phyloP scores from a whole-genome alignment of 495 filamentous ascomycete genomes.

The Aspergillus baeticus region DNA sequence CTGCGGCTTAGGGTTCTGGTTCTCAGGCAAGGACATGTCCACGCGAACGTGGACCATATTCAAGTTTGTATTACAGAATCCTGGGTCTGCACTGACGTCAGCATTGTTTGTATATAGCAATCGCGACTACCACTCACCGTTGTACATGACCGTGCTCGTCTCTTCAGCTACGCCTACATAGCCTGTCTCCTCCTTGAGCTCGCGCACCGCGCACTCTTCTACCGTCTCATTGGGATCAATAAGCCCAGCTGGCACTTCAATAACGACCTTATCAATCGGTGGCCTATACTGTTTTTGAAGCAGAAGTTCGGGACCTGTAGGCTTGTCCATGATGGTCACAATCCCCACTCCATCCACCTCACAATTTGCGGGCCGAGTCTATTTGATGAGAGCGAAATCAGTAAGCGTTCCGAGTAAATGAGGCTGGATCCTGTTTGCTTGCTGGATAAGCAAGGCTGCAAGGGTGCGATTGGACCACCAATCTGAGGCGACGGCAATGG shows the following conservation, averaged over 20 bases:
- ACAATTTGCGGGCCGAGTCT: slow-evolving; percentile 64
- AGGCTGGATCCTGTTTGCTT: not conserved
- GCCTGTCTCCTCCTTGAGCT: slow-evolving; percentile 92
- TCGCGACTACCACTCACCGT: slow-evolving; percentile 55
- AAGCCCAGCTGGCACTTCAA: slow-evolving; percentile 85
- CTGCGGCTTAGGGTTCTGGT: slow-evolving; percentile 68
- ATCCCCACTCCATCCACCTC: slow-evolving; percentile 90
- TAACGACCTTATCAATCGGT: slow-evolving; percentile 71
- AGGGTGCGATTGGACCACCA: too few relatives aligned
- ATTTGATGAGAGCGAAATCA: not conserved
- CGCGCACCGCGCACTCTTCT: slow-evolving; percentile 78
- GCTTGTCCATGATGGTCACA: slow-evolving; percentile 77
- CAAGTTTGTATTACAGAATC: slow-evolving; percentile 88
- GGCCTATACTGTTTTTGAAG: slow-evolving; percentile 89
- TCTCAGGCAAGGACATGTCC: slow-evolving; percentile 69
- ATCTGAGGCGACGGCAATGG: too few relatives aligned
- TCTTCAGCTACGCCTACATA: slow-evolving; percentile 71
- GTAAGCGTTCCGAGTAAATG: slow-evolving; percentile 4
- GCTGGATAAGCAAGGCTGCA: not conserved
- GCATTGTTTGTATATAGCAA: not conserved
- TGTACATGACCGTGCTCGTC: slow-evolving; percentile 79
- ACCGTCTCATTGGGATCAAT: slow-evolving; percentile 80
- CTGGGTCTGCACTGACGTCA: slow-evolving; percentile 47
- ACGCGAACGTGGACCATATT: slow-evolving; percentile 79
- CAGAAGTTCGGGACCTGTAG: slow-evolving; percentile 69